phyloP scores from a whole-genome alignment of 805 yeast species.

The Saccharomycopsis vini region DNA sequence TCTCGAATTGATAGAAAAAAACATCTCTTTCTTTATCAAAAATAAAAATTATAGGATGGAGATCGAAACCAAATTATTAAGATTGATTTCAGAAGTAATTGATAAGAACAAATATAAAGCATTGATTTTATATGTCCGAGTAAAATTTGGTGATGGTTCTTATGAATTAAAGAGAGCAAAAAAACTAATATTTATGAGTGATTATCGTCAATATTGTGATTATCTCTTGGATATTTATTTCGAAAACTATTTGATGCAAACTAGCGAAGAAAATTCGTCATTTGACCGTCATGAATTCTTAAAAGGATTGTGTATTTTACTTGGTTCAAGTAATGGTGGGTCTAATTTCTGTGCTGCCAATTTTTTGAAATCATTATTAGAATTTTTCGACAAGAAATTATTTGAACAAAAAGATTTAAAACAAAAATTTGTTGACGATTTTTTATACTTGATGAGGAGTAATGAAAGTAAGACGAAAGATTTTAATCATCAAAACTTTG shows the following conservation, averaged over 20 bases:
- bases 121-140: constrained; percentile 25
- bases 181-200: neutral
- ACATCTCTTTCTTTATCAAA: constrained; percentile 22
- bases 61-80: constrained; percentile 32
- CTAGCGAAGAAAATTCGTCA: constrained; percentile 6
- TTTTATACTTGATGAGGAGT: constrained; percentile 9
- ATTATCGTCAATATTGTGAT: constrained; percentile 13
- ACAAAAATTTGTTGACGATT: constrained; percentile 5
- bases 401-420: neutral
- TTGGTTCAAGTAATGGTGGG: constrained; percentile 51
- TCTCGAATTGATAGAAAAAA: constrained; percentile 31
- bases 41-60: constrained; percentile 12
- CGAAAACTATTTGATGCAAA: constrained; percentile 24
- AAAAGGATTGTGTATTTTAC: constrained; percentile 45
- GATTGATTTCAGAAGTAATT: constrained; percentile 58
- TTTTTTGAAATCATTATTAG: constrained; percentile 33
- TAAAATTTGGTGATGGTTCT: constrained; percentile 17
- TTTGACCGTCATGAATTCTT: constrained; percentile 43
- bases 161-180: neutral
- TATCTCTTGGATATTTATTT: constrained; percentile 12
- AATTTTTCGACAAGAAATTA: constrained; percentile 22
- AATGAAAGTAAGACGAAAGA: neutral
- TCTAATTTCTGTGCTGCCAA: constrained; percentile 35
- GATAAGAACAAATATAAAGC: constrained; percentile 43
- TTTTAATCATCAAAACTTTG: constrained; percentile 7